Percentiles rank a stretch among this genome's conserved stretches.
phyloP scores from a whole-genome alignment of 257 asterid genomes.

The Solanum sejunctum region DNA sequence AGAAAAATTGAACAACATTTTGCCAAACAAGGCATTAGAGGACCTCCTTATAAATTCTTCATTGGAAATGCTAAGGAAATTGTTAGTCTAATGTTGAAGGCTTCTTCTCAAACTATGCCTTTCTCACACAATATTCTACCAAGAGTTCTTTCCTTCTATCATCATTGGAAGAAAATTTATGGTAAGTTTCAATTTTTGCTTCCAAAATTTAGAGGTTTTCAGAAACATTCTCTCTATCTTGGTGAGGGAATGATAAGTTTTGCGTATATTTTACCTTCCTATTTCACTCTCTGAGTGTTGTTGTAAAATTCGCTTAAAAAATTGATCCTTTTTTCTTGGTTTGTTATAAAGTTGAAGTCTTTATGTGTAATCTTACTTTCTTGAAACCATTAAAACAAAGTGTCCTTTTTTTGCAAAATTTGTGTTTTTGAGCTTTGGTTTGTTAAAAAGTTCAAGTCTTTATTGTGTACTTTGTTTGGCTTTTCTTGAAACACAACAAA shows the following conservation, averaged over 20 bases:
- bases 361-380: background rate
- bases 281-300: too few species aligned
- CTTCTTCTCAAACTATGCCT: slow-evolving; percentile 33
- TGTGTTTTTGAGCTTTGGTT: background rate
- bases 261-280: too few species aligned
- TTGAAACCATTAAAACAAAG: background rate
- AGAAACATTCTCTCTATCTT: too few species aligned
- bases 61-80: slow-evolving; percentile 43
- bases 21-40: slow-evolving; percentile 38
- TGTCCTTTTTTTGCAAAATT: background rate
- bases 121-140: slow-evolving; percentile 35
- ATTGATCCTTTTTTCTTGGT: background rate
- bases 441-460: background rate
- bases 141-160: slow-evolving; percentile 35
- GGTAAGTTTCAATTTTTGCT: slow-evolving; percentile 2
- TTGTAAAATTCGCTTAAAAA: background rate
- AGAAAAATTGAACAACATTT: slow-evolving; percentile 32
- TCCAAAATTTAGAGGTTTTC: too few species aligned
- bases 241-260: too few species aligned
- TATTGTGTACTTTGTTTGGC: background rate
- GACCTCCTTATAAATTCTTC: slow-evolving; percentile 31
- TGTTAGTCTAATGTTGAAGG: slow-evolving; percentile 32
- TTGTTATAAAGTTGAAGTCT: background rate
- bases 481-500: background rate
- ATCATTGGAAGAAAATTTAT: slow-evolving; percentile 42